Conservation (phyloP, 2,329 filamentous ascomycete species). For the Davidsoniella neocaledoniae region DNA sequence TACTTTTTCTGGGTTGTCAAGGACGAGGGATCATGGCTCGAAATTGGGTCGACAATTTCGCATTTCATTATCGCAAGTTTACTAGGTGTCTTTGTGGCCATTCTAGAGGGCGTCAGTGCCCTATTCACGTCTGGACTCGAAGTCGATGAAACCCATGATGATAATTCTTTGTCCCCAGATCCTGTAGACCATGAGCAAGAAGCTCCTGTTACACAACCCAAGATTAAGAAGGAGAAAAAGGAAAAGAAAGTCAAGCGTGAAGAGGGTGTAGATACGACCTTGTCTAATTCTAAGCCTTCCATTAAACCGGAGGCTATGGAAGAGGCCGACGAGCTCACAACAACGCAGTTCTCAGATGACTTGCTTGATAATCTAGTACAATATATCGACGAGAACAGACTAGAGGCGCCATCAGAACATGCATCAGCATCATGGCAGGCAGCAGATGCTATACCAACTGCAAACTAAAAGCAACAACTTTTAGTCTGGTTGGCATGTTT, state of each 20-base stretch:
- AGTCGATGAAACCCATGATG: slow-evolving; percentile 26
- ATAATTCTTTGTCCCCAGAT: not conserved
- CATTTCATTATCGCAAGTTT: slow-evolving; percentile 88
- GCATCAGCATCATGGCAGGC: not conserved
- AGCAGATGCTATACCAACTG: not conserved
- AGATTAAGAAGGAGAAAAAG: not conserved
- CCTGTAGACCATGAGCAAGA: not conserved
- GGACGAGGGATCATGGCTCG: slow-evolving; percentile 92
- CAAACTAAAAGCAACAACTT: too few relatives aligned
- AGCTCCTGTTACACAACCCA: not conserved
- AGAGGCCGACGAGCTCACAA: not conserved
- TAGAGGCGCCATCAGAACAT: too few relatives aligned
- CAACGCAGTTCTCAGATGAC: not conserved
- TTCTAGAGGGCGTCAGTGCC: slow-evolving; percentile 70
- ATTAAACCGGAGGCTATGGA: not conserved
- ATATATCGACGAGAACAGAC: not conserved
- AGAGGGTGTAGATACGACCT: not conserved
- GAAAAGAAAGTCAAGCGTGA: not conserved
- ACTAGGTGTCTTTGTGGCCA: slow-evolving; percentile 79
- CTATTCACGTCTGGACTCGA: slow-evolving; percentile 68
- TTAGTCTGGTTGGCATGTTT: too few relatives aligned
- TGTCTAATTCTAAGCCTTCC: not conserved
- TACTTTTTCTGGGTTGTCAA: slow-evolving; percentile 97
- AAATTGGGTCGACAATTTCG: slow-evolving; percentile 92
- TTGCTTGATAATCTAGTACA: slow-evolving; percentile 1